Base-by-base conservation (phyloP, 2,329 filamentous ascomycete genomes). In the Niveomyces coronatus region DNA sequence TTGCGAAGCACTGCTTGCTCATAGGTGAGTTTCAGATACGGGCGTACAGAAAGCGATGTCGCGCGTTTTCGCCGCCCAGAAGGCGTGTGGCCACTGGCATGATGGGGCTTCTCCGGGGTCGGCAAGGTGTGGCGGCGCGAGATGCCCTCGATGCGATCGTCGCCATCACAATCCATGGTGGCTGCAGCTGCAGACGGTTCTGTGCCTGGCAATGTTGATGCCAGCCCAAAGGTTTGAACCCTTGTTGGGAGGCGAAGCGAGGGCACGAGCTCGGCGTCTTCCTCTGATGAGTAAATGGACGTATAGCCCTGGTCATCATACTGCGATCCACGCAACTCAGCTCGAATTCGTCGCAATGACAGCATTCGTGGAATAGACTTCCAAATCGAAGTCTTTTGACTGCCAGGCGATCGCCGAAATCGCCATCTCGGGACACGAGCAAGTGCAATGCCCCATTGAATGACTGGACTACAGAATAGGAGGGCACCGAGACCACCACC, bases 371-470 rank as follows among this genome's bases (percentile, higher is more conserved):
- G 62, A 55, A 49, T 60, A 37, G 44, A 61, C 58, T 49, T 68
- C 52, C 47, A 65, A 37, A 48, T 55, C 44, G 44, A 56, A 49
- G 24, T 53, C 44, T 40, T 60, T 56, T 47, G 61, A 58, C 40
- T 50, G 20, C 53, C 54, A 2, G 62, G 56, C 14, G 68, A 62
- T 39, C 79, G 75, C 49, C 77, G 74, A 50, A 96, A 88, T 30
- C 88, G 83, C 86, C 89, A 95, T 49, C 79, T 86, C 3, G 91
- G 91, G 14, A 96, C 85, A 41, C 89, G 74, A 35, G 89, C 88
- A 44, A 98, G 64, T 18, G 81, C 74, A 37, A 96, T 82, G 31
- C 85, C 87, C 83, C 85, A 93, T 49, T 71, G 73, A 24, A 96
- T 74, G 10, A 91, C 74, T 20, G 78, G 71, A 20, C 76, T 75